Base-by-base conservation (phyloP, 371 early-diverging fungal genomes). In the Lichtheimia ramosa region DNA sequence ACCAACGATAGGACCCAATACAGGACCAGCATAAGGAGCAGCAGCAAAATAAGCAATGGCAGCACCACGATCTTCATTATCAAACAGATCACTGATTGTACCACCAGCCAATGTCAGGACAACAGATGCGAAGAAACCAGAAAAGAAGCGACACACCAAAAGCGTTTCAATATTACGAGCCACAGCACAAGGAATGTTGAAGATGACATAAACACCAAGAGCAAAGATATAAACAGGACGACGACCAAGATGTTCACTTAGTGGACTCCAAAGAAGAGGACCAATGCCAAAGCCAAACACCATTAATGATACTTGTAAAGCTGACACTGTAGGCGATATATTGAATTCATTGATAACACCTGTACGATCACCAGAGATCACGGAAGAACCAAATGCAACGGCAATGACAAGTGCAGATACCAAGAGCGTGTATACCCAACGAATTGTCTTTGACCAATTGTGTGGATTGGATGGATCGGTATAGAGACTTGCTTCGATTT, bases 11-110 rank as follows among this genome's bases (percentile, higher is more conserved):
- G 81, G 75, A 40, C 81, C 81, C 21, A 80, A 43, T 6, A 77
- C 77, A 27, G 77, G 77, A 27, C 81, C 77, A 24, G 68, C 70
- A 52, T 73, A 77, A 34, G 77, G 77, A 15, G 78, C 78, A 62
- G 74, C 75, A 21, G 78, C 78, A 63, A 77, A 77, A 43, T 70
- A 77, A 27, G 78, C 78, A 58, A 77, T 74, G 13, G 78, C 78
- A 48, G 62, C 64, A 58, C 78, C 74, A 41, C 74, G 70, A 41
- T 71, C 73, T 10, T 68, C 59, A 7, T 62, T 15, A 43, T 65
- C 62, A 27, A 74, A 77, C 10, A 77, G 51, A 56, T 77, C 78
- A 53, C 73, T 66, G 25, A 77, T 77, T 0, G 70, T 64, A 5
- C 77, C 74, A 63, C 79, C 79, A 20, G 79, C 76, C 27, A 74